Evolutionary conservation across 257 asterid species (phyloP), one percentile per base, ranked within the genome.

Genomic region (Solanum clarkiae): DNA sequence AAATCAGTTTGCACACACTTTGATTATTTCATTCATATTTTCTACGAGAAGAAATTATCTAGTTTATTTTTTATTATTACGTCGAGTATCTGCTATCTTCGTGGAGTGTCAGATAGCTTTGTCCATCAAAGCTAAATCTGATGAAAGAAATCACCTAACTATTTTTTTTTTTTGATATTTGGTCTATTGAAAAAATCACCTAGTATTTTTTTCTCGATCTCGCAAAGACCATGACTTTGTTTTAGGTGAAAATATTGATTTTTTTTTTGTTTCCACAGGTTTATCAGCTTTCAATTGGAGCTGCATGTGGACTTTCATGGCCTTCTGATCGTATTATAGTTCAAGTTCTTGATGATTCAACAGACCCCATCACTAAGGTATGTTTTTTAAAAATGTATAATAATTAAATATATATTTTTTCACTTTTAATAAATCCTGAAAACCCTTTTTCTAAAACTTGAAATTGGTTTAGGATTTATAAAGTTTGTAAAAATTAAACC

Each of bases 301-400:
- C 99, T 90, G 97, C 99, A 88, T 95, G 99, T 85, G 98, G 97
- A 22, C 94, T 95, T 24, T 95, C 98, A 6, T 95, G 98, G 98
- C 98, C 98, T 3, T 92, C 98, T 15, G 98, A 95, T 85, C 93
- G 98, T 13, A 93, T 95, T 68, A 89, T 95, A 42, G 85, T 95
- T 12, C 98, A 95, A 90, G 97, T 95, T 89, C 98, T 95, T 75
- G 98, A 95, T 81, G 98, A 95, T 89, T 95, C 98, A 70, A 95
- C 98, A 1, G 98, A 94, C 90, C 94, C 95, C 36, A 85, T 89
- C 10, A 85, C 85, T 85, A 95, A 93, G 94, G 98, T 93, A 86
- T 15, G 26, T 4, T 14, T 14, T 36, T 36, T 36, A 84, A 13
- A 3, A 20, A 26, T 11, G 4, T 44, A 45, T 26, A n/a, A 32